Evolutionary conservation across 352 stramenopile species (phyloP).

Genomic region (Phytophthora tentaculata): DNA sequence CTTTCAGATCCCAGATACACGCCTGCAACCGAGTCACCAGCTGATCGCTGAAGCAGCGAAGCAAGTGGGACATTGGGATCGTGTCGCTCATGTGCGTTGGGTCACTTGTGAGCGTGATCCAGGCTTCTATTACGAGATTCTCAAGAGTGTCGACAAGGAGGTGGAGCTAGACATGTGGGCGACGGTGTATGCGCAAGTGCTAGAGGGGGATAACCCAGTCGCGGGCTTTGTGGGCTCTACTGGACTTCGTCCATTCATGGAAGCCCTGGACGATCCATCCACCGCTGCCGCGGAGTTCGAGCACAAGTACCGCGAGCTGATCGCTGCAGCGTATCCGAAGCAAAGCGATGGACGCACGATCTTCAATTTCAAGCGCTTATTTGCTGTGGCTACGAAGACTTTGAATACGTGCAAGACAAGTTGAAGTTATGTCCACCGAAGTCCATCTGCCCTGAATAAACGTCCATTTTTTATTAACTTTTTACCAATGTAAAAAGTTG

Average conservation of each 20-base stretch:
- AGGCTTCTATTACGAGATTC: constrained; percentile 72
- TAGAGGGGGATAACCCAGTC: constrained; percentile 67
- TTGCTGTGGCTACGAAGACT: constrained; percentile 45
- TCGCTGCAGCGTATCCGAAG: constrained; percentile 56
- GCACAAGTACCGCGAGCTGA: constrained; percentile 63
- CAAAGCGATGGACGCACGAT: constrained; percentile 57
- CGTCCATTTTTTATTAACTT: background rate
- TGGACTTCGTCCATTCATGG: constrained; percentile 59
- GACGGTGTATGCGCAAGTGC: constrained; percentile 61
- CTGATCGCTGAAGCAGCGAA: constrained; percentile 58
- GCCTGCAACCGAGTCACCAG: constrained; percentile 42
- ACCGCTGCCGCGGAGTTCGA: constrained; percentile 41
- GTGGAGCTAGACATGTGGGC: constrained; percentile 62
- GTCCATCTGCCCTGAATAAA: background rate
- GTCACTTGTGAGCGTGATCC: constrained; percentile 70
- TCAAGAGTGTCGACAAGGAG: constrained; percentile 28
- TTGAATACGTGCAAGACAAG: background rate
- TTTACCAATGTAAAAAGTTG: constrained; percentile 22
- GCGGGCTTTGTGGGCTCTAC: constrained; percentile 76
- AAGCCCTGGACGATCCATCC: constrained; percentile 46
- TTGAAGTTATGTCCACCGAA: constrained; percentile 9
- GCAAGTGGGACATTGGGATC: constrained; percentile 42
- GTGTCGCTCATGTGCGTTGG: constrained; percentile 57
- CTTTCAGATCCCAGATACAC: constrained; percentile 44
- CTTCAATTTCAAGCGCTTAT: constrained; percentile 77